These are phyloP conservation scores for Aegilops speltoides DNA, from an alignment of 176 grass and related monocot species.

Conservation along the genomic window DNA sequence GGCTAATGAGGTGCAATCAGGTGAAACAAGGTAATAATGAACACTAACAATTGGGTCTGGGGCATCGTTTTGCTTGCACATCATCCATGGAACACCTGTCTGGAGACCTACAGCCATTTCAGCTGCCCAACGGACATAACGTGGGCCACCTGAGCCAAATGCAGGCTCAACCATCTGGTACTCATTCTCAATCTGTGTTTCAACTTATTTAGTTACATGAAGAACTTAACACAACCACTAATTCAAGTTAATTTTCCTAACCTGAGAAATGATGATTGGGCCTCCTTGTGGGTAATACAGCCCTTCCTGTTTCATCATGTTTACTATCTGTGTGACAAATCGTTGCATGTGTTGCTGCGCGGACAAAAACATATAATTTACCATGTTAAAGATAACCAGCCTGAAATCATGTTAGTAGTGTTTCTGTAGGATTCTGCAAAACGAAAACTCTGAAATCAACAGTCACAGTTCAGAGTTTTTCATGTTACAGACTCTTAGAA, in stretches of 20 bases:
- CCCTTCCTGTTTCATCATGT: constrained; percentile 49
- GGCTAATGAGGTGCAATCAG: background rate
- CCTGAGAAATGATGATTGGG: constrained; percentile 55
- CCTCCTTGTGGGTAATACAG: constrained; percentile 49
- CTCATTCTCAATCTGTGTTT: constrained; percentile 84
- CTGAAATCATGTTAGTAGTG: background rate
- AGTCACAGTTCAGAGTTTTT: background rate
- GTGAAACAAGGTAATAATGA: background rate
- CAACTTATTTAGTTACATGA: constrained; percentile 10
- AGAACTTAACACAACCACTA: background rate
- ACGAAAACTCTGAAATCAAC: background rate
- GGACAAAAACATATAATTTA: constrained; percentile 6
- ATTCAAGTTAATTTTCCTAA: constrained; percentile 8
- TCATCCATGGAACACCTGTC: constrained; percentile 90
- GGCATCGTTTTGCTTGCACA: constrained; percentile 97
- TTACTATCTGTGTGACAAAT: constrained; percentile 60
- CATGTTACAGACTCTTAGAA: background rate
- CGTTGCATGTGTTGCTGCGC: constrained; percentile 71
- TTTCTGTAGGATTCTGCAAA: constrained; percentile 12
- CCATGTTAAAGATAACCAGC: background rate
- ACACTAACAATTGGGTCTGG: constrained; percentile 77
- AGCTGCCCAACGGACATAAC: constrained; percentile 76
- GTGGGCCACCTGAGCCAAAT: constrained; percentile 60
- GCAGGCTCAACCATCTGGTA: constrained; percentile 74
- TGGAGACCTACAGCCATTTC: constrained; percentile 65